Conservation (phyloP, 306 rosid genomes). For the Castanea mollissima region DNA sequence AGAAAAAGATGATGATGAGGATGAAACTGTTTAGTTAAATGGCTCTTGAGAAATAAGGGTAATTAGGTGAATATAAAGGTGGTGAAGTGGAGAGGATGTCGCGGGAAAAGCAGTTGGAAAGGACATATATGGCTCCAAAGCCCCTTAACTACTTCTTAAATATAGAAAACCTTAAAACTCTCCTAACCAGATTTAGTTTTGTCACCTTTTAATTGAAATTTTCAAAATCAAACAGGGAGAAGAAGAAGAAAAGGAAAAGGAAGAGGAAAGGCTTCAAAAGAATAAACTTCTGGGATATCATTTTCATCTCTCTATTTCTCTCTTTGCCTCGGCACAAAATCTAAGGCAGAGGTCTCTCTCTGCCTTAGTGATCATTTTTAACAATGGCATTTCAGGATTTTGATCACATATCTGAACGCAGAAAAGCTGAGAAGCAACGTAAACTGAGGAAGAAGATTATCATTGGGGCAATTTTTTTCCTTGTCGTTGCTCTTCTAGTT, state of each 20-base stretch:
- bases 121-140: slow-evolving; percentile 3
- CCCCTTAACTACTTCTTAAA: slow-evolving; percentile 35
- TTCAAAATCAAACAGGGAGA: slow-evolving; percentile 3
- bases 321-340: slow-evolving; percentile 18
- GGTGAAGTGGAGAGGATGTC: neutral
- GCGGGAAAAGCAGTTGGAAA: slow-evolving; percentile 35
- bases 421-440: slow-evolving; percentile 52
- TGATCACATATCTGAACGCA: slow-evolving; percentile 61
- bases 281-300: neutral
- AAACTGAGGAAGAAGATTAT: slow-evolving; percentile 41
- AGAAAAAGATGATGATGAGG: too few species aligned
- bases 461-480: slow-evolving; percentile 33
- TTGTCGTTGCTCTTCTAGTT: slow-evolving; percentile 34
- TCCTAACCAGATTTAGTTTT: slow-evolving; percentile 41
- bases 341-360: slow-evolving; percentile 79
- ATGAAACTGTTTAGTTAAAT: too few species aligned
- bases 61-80: slow-evolving; percentile 10
- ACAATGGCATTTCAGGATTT: slow-evolving; percentile 89
- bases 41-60: too few species aligned
- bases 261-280: slow-evolving; percentile 5
- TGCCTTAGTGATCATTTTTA: slow-evolving; percentile 55
- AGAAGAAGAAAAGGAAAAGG: neutral
- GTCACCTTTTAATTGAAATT: slow-evolving; percentile 17
- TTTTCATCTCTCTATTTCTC: slow-evolving; percentile 7
- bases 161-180: slow-evolving; percentile 50